Conservation (phyloP, 106 monocot genomes). For the Platanthera guangdongensis region DNA sequence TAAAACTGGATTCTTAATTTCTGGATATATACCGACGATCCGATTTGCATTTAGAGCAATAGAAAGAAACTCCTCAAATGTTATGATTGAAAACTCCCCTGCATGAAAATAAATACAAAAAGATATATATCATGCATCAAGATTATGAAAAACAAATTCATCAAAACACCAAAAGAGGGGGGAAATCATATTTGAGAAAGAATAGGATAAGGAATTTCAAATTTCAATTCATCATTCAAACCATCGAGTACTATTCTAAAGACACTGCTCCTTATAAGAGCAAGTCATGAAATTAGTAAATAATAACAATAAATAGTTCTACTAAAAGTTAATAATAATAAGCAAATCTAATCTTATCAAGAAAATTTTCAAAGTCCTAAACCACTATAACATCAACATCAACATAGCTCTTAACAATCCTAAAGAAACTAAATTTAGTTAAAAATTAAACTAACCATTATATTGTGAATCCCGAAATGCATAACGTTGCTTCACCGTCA, state of each 20-base stretch:
- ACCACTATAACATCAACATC: background rate
- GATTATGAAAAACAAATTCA: background rate
- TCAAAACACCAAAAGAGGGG: background rate
- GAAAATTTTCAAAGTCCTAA: background rate
- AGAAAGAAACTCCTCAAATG: conserved; percentile 85
- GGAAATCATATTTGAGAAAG: background rate
- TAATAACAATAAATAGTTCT: too few relatives aligned
- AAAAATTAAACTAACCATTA: conserved; percentile 47
- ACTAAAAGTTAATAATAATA: too few relatives aligned
- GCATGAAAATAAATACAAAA: conserved; percentile 2
- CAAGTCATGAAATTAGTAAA: too few relatives aligned
- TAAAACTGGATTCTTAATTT: conserved; percentile 85
- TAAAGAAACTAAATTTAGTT: background rate
- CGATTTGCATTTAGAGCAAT: conserved; percentile 78
- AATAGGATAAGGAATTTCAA: background rate
- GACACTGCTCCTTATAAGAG: too few relatives aligned
- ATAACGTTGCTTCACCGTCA: conserved; percentile 82
- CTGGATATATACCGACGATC: conserved; percentile 90
- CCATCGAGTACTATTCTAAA: too few relatives aligned
- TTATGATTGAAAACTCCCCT: conserved; percentile 82
- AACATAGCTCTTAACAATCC: background rate
- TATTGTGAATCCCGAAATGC: conserved; percentile 81
- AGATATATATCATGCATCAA: background rate
- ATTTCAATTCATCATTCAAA: too few relatives aligned
- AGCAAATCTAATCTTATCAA: too few relatives aligned